These are phyloP conservation scores for Coprinopsis strossmayeri DNA, from an alignment of 768 basidiomycete species.

Conservation along the genomic window DNA sequence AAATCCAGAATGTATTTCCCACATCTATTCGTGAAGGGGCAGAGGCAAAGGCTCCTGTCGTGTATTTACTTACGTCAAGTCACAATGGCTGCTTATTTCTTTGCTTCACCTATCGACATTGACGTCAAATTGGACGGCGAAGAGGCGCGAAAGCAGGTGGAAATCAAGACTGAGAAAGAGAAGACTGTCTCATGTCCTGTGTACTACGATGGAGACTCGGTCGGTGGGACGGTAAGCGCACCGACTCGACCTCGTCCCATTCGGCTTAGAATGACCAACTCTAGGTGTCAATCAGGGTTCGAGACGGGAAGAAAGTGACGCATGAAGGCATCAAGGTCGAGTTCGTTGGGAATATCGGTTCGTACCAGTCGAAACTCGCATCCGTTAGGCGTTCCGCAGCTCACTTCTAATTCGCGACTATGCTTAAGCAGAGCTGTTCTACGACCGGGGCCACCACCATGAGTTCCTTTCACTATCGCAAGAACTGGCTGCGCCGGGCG, in stretches of 20 bases:
- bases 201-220: slow-evolving; percentile 94
- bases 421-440: slow-evolving; percentile 67
- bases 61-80: too few species aligned
- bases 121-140: slow-evolving; percentile 87
- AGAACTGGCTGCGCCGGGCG: slow-evolving; percentile 92
- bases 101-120: slow-evolving; percentile 84
- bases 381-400: background rate
- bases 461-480: slow-evolving; percentile 95
- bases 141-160: slow-evolving; percentile 82
- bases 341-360: slow-evolving; percentile 93
- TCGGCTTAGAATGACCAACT: background rate
- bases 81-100: slow-evolving; percentile 87
- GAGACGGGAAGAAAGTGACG: slow-evolving; percentile 90
- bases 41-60: too few species aligned
- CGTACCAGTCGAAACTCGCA: slow-evolving; percentile 23
- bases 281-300: slow-evolving; percentile 79
- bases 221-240: slow-evolving; percentile 71
- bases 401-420: background rate
- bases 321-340: slow-evolving; percentile 99
- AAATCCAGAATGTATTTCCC: too few species aligned
- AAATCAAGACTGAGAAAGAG: slow-evolving; percentile 87
- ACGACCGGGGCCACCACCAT: slow-evolving; percentile 96
- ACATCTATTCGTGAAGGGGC: too few species aligned
- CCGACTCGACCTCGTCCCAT: background rate
- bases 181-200: slow-evolving; percentile 81